Evolutionary conservation across 83 land plant species (phyloP).

Genomic region (Thuja plicata): DNA sequence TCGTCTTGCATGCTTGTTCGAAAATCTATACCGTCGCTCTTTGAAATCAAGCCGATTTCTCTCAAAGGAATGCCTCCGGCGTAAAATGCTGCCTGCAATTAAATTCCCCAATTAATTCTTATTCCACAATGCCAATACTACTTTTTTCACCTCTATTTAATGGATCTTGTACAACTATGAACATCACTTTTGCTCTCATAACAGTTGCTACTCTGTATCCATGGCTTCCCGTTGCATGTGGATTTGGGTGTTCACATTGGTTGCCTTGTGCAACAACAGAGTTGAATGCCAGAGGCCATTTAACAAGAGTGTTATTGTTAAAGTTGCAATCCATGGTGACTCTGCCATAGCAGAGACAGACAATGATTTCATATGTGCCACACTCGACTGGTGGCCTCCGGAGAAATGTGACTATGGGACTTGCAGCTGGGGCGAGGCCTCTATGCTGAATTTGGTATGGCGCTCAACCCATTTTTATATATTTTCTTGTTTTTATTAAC

Average conservation of each 20-base stretch:
- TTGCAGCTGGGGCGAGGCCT: slow-evolving; percentile 33
- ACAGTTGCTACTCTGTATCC: not conserved
- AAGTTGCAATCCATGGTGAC: not conserved
- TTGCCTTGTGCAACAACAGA: not conserved
- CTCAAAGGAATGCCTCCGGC: too few species aligned
- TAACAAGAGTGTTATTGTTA: not conserved
- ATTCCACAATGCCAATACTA: too few species aligned
- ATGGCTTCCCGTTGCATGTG: not conserved
- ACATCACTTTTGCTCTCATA: too few species aligned
- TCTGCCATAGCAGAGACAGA: slow-evolving; percentile 11
- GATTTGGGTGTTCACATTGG: not conserved
- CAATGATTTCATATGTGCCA: slow-evolving; percentile 21
- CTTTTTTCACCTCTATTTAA: too few species aligned
- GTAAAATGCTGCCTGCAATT: too few species aligned
- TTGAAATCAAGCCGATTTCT: too few species aligned
- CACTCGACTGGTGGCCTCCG: slow-evolving; percentile 32
- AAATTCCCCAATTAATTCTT: too few species aligned
- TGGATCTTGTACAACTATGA: too few species aligned
- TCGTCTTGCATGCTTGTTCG: too few species aligned
- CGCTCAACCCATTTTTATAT: too few species aligned
- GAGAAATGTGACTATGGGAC: slow-evolving; percentile 30
- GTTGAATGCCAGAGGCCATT: not conserved
- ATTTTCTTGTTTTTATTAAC: not conserved
- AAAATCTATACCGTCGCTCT: too few species aligned
- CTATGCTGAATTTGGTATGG: slow-evolving; percentile 25